A percentile compares a stretch with the other conserved stretches of the same genome.
Evolutionary conservation across 1,284 basidiomycete species (phyloP).

Genomic region (Trichosporon sp.): DNA sequence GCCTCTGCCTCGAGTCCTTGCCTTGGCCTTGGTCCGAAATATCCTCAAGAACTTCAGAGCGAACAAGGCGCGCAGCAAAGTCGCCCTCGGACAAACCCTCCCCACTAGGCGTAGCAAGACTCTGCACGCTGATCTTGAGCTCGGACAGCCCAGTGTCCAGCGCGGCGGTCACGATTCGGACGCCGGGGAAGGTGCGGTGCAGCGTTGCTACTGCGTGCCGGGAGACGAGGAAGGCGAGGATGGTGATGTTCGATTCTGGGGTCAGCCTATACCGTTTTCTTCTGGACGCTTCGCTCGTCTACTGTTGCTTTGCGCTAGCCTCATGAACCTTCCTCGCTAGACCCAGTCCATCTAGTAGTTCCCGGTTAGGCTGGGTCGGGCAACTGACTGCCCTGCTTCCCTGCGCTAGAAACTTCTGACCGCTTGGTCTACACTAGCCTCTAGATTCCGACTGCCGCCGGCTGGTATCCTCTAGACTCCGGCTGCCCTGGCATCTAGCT

Average conservation of each 20-base stretch:
- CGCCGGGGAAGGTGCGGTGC: constrained; percentile 70
- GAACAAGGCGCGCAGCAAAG: constrained; percentile 25
- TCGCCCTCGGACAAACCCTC: constrained; percentile 41
- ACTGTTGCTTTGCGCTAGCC: too few relatives aligned
- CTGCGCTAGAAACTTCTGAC: too few relatives aligned
- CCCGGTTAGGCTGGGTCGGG: too few relatives aligned
- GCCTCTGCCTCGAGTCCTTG: constrained; percentile 29
- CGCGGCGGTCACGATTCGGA: constrained; percentile 75
- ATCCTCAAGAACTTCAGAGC: constrained; percentile 1
- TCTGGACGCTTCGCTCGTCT: not conserved
- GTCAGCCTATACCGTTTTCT: too few relatives aligned
- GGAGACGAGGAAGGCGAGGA: constrained; percentile 82
- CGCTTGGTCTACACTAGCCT: too few relatives aligned
- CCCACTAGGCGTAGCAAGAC: constrained; percentile 24
- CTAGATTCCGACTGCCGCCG: too few relatives aligned
- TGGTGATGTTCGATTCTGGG: constrained; percentile 72
- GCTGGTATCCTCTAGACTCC: too few relatives aligned
- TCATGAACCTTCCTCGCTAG: too few relatives aligned
- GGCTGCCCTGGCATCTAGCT: too few relatives aligned
- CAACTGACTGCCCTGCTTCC: too few relatives aligned
- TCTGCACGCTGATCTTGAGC: constrained; percentile 35
- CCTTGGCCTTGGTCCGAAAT: constrained; percentile 13
- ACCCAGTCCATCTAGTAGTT: too few relatives aligned
- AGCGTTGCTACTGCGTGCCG: constrained; percentile 70
- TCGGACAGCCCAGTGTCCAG: constrained; percentile 55